A percentile compares a stretch with the other conserved stretches of the same genome.
Evolutionary conservation across 257 asterid genomes (phyloP).

Genomic region (Lantana camara): DNA sequence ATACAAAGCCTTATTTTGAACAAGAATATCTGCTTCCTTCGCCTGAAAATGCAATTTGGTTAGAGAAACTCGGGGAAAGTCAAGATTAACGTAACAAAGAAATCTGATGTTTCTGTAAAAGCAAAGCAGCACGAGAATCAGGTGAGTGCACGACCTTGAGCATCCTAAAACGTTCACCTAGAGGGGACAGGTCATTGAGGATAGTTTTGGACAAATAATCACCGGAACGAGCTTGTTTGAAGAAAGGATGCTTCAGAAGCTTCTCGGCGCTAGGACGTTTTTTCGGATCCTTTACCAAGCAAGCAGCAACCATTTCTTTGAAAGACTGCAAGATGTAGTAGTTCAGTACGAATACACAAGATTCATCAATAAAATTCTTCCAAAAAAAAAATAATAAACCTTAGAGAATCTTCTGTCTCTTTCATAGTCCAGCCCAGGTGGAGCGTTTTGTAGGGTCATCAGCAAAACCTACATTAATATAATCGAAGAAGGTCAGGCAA

Average conservation of each 20-base stretch:
- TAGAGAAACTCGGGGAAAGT: constrained; percentile 17
- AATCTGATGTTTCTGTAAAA: constrained; percentile 24
- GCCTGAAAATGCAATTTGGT: constrained; percentile 56
- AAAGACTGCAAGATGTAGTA: constrained; percentile 66
- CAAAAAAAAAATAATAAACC: constrained; percentile 55
- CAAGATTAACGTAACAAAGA: constrained; percentile 16
- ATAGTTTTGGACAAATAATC: constrained; percentile 75
- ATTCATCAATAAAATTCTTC: constrained; percentile 20
- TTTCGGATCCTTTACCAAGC: constrained; percentile 99
- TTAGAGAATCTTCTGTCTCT: constrained; percentile 94
- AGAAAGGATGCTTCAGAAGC: constrained; percentile 95
- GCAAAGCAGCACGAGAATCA: constrained; percentile 32
- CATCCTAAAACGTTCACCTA: constrained; percentile 96
- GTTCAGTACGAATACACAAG: constrained; percentile 35
- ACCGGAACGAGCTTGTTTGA: constrained; percentile 66
- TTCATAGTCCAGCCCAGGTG: constrained; percentile 98
- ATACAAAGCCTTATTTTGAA: constrained; percentile 68
- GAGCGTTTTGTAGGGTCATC: constrained; percentile 99
- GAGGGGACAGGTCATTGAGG: constrained; percentile 75
- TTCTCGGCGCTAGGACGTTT: constrained; percentile 95
- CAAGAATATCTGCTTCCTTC: constrained; percentile 89
- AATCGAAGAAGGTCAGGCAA: constrained; percentile 24
- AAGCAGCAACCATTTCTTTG: constrained; percentile 93
- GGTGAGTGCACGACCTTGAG: constrained; percentile 86
- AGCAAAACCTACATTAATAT: constrained; percentile 76